Percentiles rank a stretch among this genome's conserved stretches.
These are phyloP conservation scores for Pseudogymnoascus sp. DNA, from an alignment of 2,329 filamentous ascomycete genomes.

Conservation along the genomic window DNA sequence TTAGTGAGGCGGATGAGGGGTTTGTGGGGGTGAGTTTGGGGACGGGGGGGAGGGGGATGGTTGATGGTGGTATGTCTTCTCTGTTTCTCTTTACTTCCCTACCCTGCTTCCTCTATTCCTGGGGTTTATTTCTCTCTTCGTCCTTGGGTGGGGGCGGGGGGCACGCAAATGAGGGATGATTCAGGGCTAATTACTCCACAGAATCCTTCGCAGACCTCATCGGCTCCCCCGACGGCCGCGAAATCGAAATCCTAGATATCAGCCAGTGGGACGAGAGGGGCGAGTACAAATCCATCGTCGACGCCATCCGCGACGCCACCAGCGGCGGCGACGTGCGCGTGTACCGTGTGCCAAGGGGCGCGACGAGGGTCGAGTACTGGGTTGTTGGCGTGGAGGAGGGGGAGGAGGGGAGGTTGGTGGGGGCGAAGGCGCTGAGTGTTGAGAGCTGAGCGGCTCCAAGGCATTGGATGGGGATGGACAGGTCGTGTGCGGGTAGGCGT, in stretches of 20 bases:
- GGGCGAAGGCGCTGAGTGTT: slow-evolving; percentile 67
- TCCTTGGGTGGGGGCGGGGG: too few relatives aligned
- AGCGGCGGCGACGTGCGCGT: slow-evolving; percentile 62
- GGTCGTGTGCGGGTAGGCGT: not conserved
- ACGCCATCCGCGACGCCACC: slow-evolving; percentile 56
- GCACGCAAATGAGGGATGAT: too few relatives aligned
- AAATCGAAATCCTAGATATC: slow-evolving; percentile 57
- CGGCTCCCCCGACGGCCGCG: slow-evolving; percentile 41
- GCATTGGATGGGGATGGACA: too few relatives aligned
- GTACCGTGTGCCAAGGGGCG: slow-evolving; percentile 58
- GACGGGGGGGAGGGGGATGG: slow-evolving; percentile 46
- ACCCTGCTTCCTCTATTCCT: not conserved
- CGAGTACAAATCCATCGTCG: slow-evolving; percentile 59
- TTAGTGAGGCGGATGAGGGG: slow-evolving; percentile 76
- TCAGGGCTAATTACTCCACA: slow-evolving; percentile 25
- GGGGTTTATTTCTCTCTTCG: too few relatives aligned
- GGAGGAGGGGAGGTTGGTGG: slow-evolving; percentile 56
- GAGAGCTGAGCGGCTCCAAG: slow-evolving; percentile 39
- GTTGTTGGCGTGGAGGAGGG: slow-evolving; percentile 56
- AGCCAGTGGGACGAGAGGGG: slow-evolving; percentile 65
- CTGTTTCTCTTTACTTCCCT: slow-evolving; percentile 12
- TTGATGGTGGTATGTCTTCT: slow-evolving; percentile 48
- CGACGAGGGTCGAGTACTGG: slow-evolving; percentile 68
- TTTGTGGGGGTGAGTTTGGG: slow-evolving; percentile 68
- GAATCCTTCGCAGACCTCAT: slow-evolving; percentile 64